Base-by-base conservation (phyloP, 1,139 yeast species). In the Kodamaea fungicola region DNA sequence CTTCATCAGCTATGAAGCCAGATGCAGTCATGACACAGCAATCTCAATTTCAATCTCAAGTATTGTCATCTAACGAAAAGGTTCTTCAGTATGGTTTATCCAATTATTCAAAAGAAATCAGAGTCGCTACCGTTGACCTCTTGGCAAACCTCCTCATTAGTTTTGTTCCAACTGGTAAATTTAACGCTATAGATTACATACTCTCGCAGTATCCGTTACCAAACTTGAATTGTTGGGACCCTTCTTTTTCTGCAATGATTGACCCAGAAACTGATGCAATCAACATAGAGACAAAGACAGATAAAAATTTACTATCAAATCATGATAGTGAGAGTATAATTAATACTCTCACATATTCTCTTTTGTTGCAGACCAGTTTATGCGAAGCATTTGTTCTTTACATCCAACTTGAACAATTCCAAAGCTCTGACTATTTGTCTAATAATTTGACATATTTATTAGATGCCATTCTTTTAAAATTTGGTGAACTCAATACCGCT, bases 1-100 rank as follows among this genome's bases (percentile, higher is more conserved):
- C 74, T 2, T 67, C 71, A 3, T 62, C 72, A 4, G 69, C 69
- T 44, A 43, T 67, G 57, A 69, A 68, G 37, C 75, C 76, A 0
- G 76, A 71, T 35, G 48, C 65, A 0, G 57, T 71, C 24, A 68
- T 70, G 74, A 38, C 55, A 7, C 71, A 61, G 34, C 76, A 71
- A 42, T 60, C 67, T 43, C 66, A 54, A 40, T 68, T 56, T 42
- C 76, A 71, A 49, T 37, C 42, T 8, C 45, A 48, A 28, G 43
- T 71, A 12, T 52, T 71, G 32, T 33, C 51, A 2, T 39, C 64
- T 1, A 54, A 67, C 42, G 71, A 67, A 32, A 67, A 66, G 33
- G 34, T 52, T 1, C 34, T 69, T 28, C 38, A 51, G 5, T 56
- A 51, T 39, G 65, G 70, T 3, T 57, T 71, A 31, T 46, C 66